These are phyloP conservation scores for Erodium texanum DNA, from an alignment of 441 rosid genomes.

Conservation along the genomic window DNA sequence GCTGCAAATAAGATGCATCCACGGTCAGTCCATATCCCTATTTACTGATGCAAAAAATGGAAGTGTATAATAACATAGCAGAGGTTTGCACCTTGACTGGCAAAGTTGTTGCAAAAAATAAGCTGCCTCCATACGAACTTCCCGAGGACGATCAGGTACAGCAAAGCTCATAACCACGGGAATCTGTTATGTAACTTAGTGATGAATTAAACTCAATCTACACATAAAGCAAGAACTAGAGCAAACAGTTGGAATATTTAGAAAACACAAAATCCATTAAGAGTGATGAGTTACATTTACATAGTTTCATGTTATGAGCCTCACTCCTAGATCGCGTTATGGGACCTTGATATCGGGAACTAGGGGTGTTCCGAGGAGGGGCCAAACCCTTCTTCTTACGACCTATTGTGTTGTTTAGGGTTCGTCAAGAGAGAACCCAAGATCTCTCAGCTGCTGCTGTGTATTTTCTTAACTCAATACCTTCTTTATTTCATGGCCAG, in stretches of 20 bases:
- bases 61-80: constrained; percentile 13
- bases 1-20: constrained; percentile 40
- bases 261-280: neutral
- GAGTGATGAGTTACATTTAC: neutral
- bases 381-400: too few relatives aligned
- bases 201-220: constrained; percentile 21
- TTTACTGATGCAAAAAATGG: constrained; percentile 8
- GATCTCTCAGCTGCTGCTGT: too few relatives aligned
- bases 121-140: constrained; percentile 91
- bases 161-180: constrained; percentile 75
- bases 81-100: constrained; percentile 65
- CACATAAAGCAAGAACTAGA: constrained; percentile 1
- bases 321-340: neutral
- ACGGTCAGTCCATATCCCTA: constrained; percentile 21
- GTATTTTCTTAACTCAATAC: too few relatives aligned
- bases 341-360: too few relatives aligned
- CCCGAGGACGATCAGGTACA: constrained; percentile 70
- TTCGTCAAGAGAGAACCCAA: too few relatives aligned
- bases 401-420: too few relatives aligned
- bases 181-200: constrained; percentile 45
- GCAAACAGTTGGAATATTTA: neutral
- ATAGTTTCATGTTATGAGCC: neutral
- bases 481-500: too few relatives aligned
- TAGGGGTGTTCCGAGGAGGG: neutral
- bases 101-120: constrained; percentile 94